phyloP scores from a whole-genome alignment of 768 basidiomycete species.

The Lactarius psammicola region DNA sequence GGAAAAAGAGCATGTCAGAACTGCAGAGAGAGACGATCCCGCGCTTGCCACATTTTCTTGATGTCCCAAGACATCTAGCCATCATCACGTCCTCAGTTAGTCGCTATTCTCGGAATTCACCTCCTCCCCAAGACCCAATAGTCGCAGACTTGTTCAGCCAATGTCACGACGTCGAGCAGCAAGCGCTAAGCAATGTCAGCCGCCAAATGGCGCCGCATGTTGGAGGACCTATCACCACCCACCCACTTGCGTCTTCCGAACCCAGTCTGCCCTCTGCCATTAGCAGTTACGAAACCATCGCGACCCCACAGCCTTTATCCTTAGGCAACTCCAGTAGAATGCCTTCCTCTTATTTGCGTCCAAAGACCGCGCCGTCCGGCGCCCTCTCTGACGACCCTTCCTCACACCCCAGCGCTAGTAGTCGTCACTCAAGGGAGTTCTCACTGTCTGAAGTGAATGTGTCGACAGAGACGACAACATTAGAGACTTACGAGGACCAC shows the following conservation, averaged over 20 bases:
- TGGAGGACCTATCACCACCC: background rate
- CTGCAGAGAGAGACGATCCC: slow-evolving; percentile 72
- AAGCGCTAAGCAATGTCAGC: slow-evolving; percentile 63
- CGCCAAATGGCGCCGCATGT: slow-evolving; percentile 33
- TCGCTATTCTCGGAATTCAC: slow-evolving; percentile 45
- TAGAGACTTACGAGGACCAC: background rate
- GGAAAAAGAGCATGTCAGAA: slow-evolving; percentile 52
- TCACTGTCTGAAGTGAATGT: slow-evolving; percentile 1
- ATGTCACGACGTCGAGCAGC: slow-evolving; percentile 71
- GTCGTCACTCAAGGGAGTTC: slow-evolving; percentile 22
- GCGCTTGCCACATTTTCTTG: slow-evolving; percentile 68
- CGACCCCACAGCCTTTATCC: background rate
- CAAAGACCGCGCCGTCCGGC: slow-evolving; percentile 25
- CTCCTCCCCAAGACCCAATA: slow-evolving; percentile 36
- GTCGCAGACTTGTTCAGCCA: slow-evolving; percentile 56
- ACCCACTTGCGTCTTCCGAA: slow-evolving; percentile 3
- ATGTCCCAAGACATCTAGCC: slow-evolving; percentile 76
- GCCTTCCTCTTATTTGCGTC: slow-evolving; percentile 23
- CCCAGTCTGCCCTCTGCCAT: background rate
- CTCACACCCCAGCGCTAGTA: slow-evolving; percentile 29
- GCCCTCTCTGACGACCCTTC: slow-evolving; percentile 24
- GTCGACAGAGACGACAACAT: background rate
- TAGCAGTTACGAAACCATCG: background rate
- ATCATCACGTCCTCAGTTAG: slow-evolving; percentile 74
- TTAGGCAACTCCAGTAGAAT: slow-evolving; percentile 15